Percentiles rank a stretch among this genome's conserved stretches.
Evolutionary conservation across 179 eudicot species (phyloP).

Genomic region (Spergularia azorica): DNA sequence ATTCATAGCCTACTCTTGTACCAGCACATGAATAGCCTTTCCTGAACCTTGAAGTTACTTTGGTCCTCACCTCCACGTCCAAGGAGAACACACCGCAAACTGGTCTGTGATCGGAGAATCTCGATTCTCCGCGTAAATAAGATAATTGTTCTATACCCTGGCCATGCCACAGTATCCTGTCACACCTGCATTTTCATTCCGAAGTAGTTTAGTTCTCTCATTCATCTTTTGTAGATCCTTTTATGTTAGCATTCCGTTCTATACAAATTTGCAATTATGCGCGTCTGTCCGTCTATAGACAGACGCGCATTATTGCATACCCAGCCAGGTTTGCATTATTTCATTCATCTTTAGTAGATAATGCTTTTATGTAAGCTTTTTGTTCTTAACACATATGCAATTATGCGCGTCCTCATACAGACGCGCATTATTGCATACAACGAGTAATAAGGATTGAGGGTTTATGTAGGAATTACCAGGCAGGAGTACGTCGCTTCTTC

Average conservation of each 20-base stretch:
- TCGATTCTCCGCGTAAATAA: conserved; percentile 66
- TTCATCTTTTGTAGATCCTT: too few relatives aligned
- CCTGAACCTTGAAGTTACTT: conserved; percentile 43
- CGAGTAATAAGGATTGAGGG: not conserved
- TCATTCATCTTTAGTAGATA: too few relatives aligned
- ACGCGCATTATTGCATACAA: too few relatives aligned
- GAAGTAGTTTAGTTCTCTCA: not conserved
- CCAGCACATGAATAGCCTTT: conserved; percentile 62
- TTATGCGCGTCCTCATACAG: too few relatives aligned
- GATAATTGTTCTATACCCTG: conserved; percentile 63
- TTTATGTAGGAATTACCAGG: conserved; percentile 45
- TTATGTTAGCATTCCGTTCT: too few relatives aligned
- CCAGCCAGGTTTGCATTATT: too few relatives aligned
- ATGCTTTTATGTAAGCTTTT: too few relatives aligned
- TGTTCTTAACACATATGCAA: too few relatives aligned
- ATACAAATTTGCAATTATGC: too few relatives aligned
- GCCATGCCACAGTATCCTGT: conserved; percentile 85
- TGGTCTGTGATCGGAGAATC: conserved; percentile 86
- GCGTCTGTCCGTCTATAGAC: too few relatives aligned
- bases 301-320: too few relatives aligned
- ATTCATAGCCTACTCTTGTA: conserved; percentile 37
- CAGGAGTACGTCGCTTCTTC: conserved; percentile 86
- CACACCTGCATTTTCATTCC: conserved; percentile 58
- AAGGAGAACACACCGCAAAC: conserved; percentile 71
- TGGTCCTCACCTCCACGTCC: conserved; percentile 58